Conservation (phyloP, 2,329 filamentous ascomycete species). For the Fusarium aywerte region DNA sequence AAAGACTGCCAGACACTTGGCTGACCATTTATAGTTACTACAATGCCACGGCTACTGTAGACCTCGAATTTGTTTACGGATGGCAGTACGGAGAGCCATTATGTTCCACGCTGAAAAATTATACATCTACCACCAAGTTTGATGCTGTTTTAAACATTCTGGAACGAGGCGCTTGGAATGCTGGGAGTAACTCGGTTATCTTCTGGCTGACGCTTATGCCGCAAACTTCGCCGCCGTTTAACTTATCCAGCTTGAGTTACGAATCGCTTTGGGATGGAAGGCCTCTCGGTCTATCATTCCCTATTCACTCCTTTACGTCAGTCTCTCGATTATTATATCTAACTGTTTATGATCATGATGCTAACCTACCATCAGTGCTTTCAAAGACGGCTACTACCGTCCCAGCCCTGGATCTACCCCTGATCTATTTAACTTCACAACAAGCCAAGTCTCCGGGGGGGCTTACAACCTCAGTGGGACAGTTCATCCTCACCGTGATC, state of each 20-base stretch:
- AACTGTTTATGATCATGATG: too few species aligned
- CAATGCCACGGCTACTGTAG: background rate
- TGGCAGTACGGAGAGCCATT: background rate
- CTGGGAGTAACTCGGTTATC: background rate
- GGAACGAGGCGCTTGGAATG: background rate
- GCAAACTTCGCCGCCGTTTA: background rate
- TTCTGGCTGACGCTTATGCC: conserved; percentile 1
- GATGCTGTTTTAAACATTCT: background rate
- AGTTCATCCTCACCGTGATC: background rate
- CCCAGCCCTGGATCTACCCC: background rate
- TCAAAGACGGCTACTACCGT: background rate
- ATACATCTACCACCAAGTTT: background rate
- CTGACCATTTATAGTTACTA: background rate
- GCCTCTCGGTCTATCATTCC: background rate
- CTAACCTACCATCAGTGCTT: background rate
- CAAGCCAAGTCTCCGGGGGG: background rate
- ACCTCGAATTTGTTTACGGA: background rate
- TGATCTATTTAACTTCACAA: conserved; percentile 4
- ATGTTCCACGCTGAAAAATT: background rate
- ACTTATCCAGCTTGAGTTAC: background rate
- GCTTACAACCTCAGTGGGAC: background rate
- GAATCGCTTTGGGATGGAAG: accelerated
- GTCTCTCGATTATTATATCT: too few species aligned
- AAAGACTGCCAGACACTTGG: accelerated
- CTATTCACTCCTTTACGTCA: background rate